Conservation (phyloP, 768 basidiomycete species). For the Rhizopogon sp. region DNA sequence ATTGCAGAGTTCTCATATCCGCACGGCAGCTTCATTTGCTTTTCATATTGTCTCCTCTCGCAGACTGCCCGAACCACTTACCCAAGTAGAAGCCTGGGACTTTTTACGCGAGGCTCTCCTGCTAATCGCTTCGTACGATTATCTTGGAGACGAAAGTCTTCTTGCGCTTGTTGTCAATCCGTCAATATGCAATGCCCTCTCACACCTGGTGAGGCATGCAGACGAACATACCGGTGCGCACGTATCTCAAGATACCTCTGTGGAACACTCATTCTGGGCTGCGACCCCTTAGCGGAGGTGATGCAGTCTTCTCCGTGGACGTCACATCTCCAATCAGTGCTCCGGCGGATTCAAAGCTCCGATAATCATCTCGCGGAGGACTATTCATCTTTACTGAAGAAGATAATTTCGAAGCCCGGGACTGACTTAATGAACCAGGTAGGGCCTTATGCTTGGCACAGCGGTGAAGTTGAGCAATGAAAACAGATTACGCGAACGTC, state of each 20-base stretch:
- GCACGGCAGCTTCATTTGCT: slow-evolving; percentile 36
- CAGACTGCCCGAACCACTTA: slow-evolving; percentile 29
- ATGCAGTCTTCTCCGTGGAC: slow-evolving; percentile 39
- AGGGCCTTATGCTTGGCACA: background rate
- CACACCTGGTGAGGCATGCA: slow-evolving; percentile 28
- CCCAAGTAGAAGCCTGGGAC: slow-evolving; percentile 38
- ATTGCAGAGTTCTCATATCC: slow-evolving; percentile 14
- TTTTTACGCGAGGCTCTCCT: slow-evolving; percentile 46
- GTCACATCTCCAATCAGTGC: slow-evolving; percentile 32
- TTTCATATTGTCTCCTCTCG: slow-evolving; percentile 32
- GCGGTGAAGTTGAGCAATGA: background rate
- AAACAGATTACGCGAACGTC: background rate
- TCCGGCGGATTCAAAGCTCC: slow-evolving; percentile 27
- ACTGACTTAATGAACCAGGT: slow-evolving; percentile 26
- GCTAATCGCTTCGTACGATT: slow-evolving; percentile 41
- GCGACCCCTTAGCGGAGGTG: background rate
- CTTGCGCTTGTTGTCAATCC: slow-evolving; percentile 47
- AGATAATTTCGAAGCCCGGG: slow-evolving; percentile 23
- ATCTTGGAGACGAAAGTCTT: slow-evolving; percentile 42
- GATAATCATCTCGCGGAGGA: slow-evolving; percentile 7
- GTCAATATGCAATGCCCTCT: slow-evolving; percentile 45
- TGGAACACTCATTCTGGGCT: background rate
- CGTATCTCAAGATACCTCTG: background rate
- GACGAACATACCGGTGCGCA: slow-evolving; percentile 24
- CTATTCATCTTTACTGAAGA: slow-evolving; percentile 27